Evolutionary conservation across 352 stramenopile genomes (phyloP).

Genomic region (Thraustochytrium sp.): DNA sequence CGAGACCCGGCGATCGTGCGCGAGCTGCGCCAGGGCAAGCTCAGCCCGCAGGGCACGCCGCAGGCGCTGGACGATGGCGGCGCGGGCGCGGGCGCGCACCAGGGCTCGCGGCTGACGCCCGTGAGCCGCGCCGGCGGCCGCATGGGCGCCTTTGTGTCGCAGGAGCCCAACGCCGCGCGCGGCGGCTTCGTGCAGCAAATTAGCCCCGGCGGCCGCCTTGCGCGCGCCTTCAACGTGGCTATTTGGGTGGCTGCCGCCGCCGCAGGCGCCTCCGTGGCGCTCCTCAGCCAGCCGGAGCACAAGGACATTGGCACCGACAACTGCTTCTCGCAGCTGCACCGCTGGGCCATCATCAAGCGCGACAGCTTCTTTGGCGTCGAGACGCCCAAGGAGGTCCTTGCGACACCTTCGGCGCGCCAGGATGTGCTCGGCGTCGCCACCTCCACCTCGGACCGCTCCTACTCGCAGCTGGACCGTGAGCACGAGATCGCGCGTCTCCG

Average conservation of each 20-base stretch:
- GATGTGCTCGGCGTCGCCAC: background rate
- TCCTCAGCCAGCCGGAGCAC: background rate
- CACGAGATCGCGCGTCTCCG: slow-evolving; percentile 9
- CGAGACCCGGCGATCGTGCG: background rate
- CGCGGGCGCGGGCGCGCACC: background rate
- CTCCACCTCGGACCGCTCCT: background rate
- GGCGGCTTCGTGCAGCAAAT: background rate
- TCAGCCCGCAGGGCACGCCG: background rate
- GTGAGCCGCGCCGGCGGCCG: too few relatives aligned
- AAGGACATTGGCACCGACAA: background rate
- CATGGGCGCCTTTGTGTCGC: background rate
- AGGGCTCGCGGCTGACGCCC: background rate
- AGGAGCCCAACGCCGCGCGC: background rate
- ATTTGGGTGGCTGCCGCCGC: background rate
- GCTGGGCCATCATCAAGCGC: background rate
- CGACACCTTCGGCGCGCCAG: background rate
- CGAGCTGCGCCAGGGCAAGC: slow-evolving; percentile 1
- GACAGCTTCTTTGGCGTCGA: slow-evolving; percentile 23
- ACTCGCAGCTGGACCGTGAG: background rate
- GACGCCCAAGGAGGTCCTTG: background rate
- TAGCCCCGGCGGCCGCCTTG: background rate
- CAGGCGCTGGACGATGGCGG: background rate
- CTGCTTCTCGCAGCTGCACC: background rate
- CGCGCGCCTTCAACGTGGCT: background rate
- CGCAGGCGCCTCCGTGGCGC: background rate